Evolutionary conservation across 2,329 filamentous ascomycete genomes (phyloP), one percentile per base, ranked within the genome.

Genomic region (Myriosclerotinia scirpicola): DNA sequence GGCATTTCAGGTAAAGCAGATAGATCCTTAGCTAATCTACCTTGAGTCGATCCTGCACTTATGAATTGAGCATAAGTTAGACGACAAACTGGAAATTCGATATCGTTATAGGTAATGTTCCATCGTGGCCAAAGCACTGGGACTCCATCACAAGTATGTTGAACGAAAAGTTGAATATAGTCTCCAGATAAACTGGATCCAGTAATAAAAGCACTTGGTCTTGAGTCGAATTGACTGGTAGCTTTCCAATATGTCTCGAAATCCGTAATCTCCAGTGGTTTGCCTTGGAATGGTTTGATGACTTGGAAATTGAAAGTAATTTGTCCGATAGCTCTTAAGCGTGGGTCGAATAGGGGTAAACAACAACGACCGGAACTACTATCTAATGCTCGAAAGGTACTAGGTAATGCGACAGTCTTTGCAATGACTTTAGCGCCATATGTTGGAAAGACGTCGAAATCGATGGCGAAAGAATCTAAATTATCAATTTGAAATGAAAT

Each of bases 241-340:
- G 94, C 94, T 79, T 98, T 99, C 95, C 95, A 99, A 78, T 99
- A 99, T 0, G 95, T 98, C 70, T 96, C 95, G 73, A 98, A 99
- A 75, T 98, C 93, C 1, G 95, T 96, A 68, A 99, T 97, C 78
- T 99, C 95, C 30, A 99, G 82, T 4, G 95, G 93, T 68, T 93
- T 90, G 9, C 95, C 94, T 69, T 89, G 87, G 80, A 98, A 99
- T 0, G 95, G 95, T 75, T 97, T 97, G 77, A 99, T 96, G 36
- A 98, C 92, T 76, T 98, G 93, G 65, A 92, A 96, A 71, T 91
- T 91, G 81, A 99, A 99, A 70, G 88, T 92, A 71, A 98, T 92
- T 74, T 96, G 91, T 7, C 95, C 95, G 74, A 99, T 97, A 11
- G 93, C 91, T 55, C 94, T 87, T 59, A 98, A 83, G 30, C 95